A percentile compares a stretch with the other conserved stretches of the same genome.
These are phyloP conservation scores for Russula griseocarnosa DNA, from an alignment of 768 basidiomycete species.

Conservation along the genomic window DNA sequence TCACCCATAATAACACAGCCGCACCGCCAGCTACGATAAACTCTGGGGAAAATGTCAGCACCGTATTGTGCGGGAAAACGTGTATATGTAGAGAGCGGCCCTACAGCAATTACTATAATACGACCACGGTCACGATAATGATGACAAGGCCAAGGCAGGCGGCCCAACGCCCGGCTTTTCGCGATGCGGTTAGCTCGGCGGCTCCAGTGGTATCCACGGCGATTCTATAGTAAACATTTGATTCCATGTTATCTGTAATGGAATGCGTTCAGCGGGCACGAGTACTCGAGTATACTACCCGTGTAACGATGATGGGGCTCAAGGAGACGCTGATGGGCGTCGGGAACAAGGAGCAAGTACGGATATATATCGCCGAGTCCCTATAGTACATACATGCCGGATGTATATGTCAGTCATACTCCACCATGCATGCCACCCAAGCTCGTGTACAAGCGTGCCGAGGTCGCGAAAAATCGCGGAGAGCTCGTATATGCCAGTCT, in stretches of 20 bases:
- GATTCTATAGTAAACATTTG: slow-evolving; percentile 86
- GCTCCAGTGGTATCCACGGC: slow-evolving; percentile 78
- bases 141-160: slow-evolving; percentile 88
- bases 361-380: too few species aligned
- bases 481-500: slow-evolving; percentile 93
- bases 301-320: too few species aligned
- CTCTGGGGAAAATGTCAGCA: neutral
- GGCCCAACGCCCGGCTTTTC: slow-evolving; percentile 86
- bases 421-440: slow-evolving; percentile 95
- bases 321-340: too few species aligned
- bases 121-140: slow-evolving; percentile 79
- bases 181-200: slow-evolving; percentile 79
- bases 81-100: slow-evolving; percentile 34
- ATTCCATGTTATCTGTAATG: slow-evolving; percentile 86
- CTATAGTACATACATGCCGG: too few species aligned
- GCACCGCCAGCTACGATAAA: slow-evolving; percentile 14
- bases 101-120: slow-evolving; percentile 88
- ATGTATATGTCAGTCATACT: too few species aligned
- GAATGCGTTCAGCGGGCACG: neutral
- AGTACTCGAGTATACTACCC: slow-evolving; percentile 33
- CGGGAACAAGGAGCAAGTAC: too few species aligned
- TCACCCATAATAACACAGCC: neutral
- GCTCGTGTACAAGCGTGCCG: slow-evolving; percentile 90
- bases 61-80: neutral
- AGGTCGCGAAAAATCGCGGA: slow-evolving; percentile 95